These are phyloP conservation scores for Trametes coccinea DNA, from an alignment of 768 basidiomycete species.

Conservation along the genomic window DNA sequence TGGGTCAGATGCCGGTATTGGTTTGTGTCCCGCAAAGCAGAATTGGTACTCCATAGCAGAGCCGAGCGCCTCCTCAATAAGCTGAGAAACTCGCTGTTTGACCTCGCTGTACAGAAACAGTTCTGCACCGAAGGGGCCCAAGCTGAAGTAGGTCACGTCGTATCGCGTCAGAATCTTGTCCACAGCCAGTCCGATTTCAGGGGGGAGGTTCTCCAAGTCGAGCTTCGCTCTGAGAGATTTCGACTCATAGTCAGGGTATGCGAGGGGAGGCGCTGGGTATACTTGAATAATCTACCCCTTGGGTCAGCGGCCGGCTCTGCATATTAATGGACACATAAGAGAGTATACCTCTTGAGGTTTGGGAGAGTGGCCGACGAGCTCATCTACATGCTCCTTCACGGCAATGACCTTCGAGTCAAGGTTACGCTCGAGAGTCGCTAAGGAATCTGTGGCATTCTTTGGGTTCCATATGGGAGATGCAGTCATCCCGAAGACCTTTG, in stretches of 20 bases:
- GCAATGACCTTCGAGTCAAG: slow-evolving; percentile 74
- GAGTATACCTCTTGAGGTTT: slow-evolving; percentile 62
- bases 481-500: slow-evolving; percentile 92
- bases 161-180: slow-evolving; percentile 64
- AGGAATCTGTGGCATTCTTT: slow-evolving; percentile 62
- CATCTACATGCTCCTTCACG: slow-evolving; percentile 67
- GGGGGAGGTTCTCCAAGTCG: slow-evolving; percentile 37
- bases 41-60: slow-evolving; percentile 30
- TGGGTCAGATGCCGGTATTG: background rate
- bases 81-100: slow-evolving; percentile 46
- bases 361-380: slow-evolving; percentile 61
- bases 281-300: slow-evolving; percentile 52
- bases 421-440: slow-evolving; percentile 65
- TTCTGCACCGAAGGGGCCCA: slow-evolving; percentile 78
- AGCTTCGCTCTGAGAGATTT: slow-evolving; percentile 58
- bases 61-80: slow-evolving; percentile 32
- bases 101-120: slow-evolving; percentile 67
- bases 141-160: slow-evolving; percentile 54
- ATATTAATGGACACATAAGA: background rate
- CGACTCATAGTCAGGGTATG: slow-evolving; percentile 54
- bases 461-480: slow-evolving; percentile 88
- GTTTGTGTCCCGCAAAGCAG: slow-evolving; percentile 8
- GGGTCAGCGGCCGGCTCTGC: background rate
- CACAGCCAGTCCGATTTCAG: slow-evolving; percentile 51
- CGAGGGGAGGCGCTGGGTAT: slow-evolving; percentile 52